A percentile compares a stretch with the other conserved stretches of the same genome.
Conservation (phyloP, 1,284 basidiomycete genomes). For the Trametes polyzona region DNA sequence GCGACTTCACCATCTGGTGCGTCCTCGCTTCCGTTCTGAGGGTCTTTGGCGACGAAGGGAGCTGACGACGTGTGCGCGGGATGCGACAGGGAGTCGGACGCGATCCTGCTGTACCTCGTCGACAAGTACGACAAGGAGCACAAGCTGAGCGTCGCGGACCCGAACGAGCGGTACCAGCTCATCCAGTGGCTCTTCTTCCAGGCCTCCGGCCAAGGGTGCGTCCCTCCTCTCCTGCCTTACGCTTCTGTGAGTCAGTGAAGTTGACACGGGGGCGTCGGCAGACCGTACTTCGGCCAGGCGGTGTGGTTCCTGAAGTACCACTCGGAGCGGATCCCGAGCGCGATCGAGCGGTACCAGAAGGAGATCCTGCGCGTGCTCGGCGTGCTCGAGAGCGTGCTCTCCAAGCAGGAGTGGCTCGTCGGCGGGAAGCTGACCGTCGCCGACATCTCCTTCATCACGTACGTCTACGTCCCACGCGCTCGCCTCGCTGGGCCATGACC, state of each 20-base stretch:
- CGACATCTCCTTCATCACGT: constrained; percentile 21
- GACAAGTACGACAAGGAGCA: constrained; percentile 38
- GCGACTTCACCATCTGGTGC: constrained; percentile 29
- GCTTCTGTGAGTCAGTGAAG: neutral
- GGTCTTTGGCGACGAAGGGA: neutral
- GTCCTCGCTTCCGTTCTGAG: neutral
- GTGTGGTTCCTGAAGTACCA: constrained; percentile 31
- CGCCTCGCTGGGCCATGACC: neutral
- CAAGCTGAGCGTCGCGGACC: constrained; percentile 31
- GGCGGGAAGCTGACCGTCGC: constrained; percentile 24
- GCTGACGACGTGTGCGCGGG: neutral
- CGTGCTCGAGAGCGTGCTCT: constrained; percentile 33
- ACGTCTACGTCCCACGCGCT: neutral
- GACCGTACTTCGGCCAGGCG: constrained; percentile 28
- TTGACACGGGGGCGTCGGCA: neutral
- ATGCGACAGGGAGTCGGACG: constrained; percentile 40
- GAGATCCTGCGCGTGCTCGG: constrained; percentile 36
- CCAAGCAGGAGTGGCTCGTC: constrained; percentile 12
- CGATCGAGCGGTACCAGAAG: constrained; percentile 35
- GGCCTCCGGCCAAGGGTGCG: constrained; percentile 33
- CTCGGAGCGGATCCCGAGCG: constrained; percentile 28
- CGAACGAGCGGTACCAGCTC: constrained; percentile 24
- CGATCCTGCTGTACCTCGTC: constrained; percentile 38
- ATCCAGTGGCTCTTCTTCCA: constrained; percentile 37
- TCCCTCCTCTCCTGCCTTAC: neutral